A percentile compares a stretch with the other conserved stretches of the same genome.
Evolutionary conservation across 129 eudicot species (phyloP).

Genomic region (Ambrosia trifida): DNA sequence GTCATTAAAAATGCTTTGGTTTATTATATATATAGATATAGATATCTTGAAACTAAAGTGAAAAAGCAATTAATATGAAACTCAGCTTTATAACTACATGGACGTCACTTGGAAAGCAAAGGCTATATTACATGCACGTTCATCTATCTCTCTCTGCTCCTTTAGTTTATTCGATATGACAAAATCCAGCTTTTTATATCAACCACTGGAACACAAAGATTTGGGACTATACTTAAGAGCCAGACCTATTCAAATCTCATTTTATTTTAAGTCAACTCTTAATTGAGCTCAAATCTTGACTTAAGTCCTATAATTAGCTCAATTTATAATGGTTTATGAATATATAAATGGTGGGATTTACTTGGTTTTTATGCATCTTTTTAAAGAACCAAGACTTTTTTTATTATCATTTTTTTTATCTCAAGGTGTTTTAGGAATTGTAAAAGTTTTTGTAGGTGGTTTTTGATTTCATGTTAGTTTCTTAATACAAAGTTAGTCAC

Average conservation of each 20-base stretch:
- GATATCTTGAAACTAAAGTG: conserved; percentile 28
- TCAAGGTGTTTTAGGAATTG: no score
- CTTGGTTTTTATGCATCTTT: neutral
- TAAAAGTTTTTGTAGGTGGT: no score
- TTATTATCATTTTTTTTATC: no score
- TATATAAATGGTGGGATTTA: neutral
- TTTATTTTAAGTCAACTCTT: neutral
- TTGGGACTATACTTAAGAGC: neutral
- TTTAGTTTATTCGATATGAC: conserved; percentile 42
- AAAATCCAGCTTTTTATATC: conserved; percentile 38
- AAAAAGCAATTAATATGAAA: conserved; percentile 31
- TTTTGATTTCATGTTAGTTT: no score
- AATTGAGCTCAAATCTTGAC: neutral
- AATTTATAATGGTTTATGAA: neutral
- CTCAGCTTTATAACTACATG: conserved; percentile 30
- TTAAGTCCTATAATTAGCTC: neutral
- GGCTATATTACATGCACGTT: conserved; percentile 41
- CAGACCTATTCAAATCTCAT: neutral
- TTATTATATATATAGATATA: no score
- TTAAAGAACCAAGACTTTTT: no score
- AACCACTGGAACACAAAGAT: conserved; percentile 2
- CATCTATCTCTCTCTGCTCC: conserved; percentile 16
- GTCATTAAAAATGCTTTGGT: no score
- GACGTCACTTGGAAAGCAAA: conserved; percentile 35
- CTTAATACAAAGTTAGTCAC: no score